A percentile compares a stretch with the other conserved stretches of the same genome.
phyloP scores from a whole-genome alignment of 495 filamentous ascomycete species.

The Hypoxylon cercidicola region DNA sequence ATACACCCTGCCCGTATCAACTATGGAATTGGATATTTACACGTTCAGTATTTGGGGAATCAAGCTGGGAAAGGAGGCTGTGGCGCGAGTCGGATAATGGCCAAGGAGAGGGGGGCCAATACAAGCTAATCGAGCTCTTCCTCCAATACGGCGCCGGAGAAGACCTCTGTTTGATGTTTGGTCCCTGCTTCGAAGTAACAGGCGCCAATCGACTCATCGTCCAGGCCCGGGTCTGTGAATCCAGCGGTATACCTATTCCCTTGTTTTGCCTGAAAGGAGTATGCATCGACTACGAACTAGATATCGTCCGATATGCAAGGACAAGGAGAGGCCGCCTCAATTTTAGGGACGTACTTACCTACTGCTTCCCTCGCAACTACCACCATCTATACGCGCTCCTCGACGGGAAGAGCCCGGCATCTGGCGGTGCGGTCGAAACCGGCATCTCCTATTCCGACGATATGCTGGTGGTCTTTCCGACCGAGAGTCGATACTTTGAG shows the following conservation, averaged over 20 bases:
- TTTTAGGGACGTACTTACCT: slow-evolving; percentile 12
- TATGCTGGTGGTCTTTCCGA: slow-evolving; percentile 15
- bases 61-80: background rate
- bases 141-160: slow-evolving; percentile 4
- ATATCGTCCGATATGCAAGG: slow-evolving; percentile 18
- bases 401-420: background rate
- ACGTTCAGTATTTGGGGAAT: background rate
- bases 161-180: slow-evolving; percentile 6
- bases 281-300: slow-evolving; percentile 18
- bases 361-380: slow-evolving; percentile 17
- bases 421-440: too few relatives aligned
- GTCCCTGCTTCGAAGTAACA: slow-evolving; percentile 17
- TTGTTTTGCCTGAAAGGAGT: background rate
- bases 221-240: background rate
- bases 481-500: slow-evolving; percentile 1
- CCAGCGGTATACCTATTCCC: background rate
- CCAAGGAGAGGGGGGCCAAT: background rate
- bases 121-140: slow-evolving; percentile 10
- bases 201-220: slow-evolving; percentile 8
- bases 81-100: background rate
- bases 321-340: slow-evolving; percentile 6
- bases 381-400: slow-evolving; percentile 2
- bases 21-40: slow-evolving; percentile 12
- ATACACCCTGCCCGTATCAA: too few relatives aligned
- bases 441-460: too few relatives aligned